Evolutionary conservation across 176 grass and related monocot species (phyloP).

Genomic region (Canna indica): DNA sequence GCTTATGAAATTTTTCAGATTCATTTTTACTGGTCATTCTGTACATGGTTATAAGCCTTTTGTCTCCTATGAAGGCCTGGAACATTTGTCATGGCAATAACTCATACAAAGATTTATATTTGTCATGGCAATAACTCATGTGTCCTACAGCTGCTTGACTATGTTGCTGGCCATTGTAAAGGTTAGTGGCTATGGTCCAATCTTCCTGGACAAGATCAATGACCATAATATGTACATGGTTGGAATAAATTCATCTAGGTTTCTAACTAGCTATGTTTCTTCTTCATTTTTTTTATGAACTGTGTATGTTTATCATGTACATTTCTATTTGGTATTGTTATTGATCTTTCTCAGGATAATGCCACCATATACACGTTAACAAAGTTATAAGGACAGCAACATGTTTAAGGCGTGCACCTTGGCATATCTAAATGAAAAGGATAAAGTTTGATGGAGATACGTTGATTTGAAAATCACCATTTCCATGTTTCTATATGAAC

Average conservation of each 20-base stretch:
- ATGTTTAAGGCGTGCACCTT: background rate
- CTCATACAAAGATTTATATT: slow-evolving; percentile 97
- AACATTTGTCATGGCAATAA: no score
- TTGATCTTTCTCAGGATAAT: background rate
- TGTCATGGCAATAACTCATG: slow-evolving; percentile 96
- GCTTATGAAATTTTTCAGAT: no score
- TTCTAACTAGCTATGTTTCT: background rate
- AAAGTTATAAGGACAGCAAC: background rate
- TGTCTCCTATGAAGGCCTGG: slow-evolving; percentile 86
- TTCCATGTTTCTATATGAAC: background rate
- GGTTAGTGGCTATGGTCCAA: slow-evolving; percentile 28
- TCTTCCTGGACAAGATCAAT: background rate
- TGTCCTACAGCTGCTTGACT: slow-evolving; percentile 86
- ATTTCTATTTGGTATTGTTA: background rate
- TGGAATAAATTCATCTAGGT: background rate
- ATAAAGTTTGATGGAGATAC: background rate
- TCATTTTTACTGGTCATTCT: no score
- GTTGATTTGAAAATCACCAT: background rate
- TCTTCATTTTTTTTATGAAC: background rate
- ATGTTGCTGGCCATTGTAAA: slow-evolving; percentile 93
- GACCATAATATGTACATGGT: background rate
- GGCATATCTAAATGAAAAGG: background rate
- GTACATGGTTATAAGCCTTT: slow-evolving; percentile 78
- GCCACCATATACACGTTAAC: background rate
- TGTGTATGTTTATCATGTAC: background rate